These are phyloP conservation scores for Cicer chorassanicum DNA, from an alignment of 306 rosid species.

Conservation along the genomic window DNA sequence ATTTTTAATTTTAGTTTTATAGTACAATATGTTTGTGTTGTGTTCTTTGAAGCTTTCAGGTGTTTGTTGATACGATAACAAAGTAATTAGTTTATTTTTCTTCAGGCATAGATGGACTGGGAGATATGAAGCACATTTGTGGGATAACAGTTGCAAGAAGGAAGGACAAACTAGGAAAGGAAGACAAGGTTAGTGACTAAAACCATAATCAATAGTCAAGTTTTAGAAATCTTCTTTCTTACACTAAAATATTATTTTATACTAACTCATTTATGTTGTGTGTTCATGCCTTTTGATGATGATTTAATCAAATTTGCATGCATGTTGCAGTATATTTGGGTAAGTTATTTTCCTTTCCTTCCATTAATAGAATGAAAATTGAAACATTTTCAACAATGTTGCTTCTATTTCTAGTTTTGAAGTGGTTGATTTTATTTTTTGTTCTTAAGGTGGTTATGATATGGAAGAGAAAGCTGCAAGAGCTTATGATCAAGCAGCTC, in stretches of 20 bases:
- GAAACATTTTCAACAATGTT: background rate
- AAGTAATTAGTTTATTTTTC: background rate
- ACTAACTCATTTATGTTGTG: conserved; percentile 46
- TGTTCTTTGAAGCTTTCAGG: background rate
- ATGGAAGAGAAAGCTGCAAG: conserved; percentile 99
- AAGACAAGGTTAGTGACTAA: conserved; percentile 76
- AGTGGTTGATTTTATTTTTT: conserved; percentile 9
- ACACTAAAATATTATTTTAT: background rate
- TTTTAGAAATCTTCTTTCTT: background rate
- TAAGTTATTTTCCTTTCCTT: conserved; percentile 35
- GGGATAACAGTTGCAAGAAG: conserved; percentile 99
- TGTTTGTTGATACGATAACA: background rate
- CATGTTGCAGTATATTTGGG: conserved; percentile 81
- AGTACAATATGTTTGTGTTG: background rate
- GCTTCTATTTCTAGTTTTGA: background rate
- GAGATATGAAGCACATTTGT: conserved; percentile 95
- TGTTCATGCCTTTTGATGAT: conserved; percentile 51
- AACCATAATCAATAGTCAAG: background rate
- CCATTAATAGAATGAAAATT: background rate
- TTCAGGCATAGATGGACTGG: conserved; percentile 99
- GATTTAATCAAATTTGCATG: conserved; percentile 51
- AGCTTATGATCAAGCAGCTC: conserved; percentile 97
- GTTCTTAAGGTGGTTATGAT: conserved; percentile 86
- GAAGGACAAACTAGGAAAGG: conserved; percentile 99
- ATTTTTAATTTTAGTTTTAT: background rate